Conservation (phyloP, 352 stramenopile genomes). For the Pythium plurisporium region DNA sequence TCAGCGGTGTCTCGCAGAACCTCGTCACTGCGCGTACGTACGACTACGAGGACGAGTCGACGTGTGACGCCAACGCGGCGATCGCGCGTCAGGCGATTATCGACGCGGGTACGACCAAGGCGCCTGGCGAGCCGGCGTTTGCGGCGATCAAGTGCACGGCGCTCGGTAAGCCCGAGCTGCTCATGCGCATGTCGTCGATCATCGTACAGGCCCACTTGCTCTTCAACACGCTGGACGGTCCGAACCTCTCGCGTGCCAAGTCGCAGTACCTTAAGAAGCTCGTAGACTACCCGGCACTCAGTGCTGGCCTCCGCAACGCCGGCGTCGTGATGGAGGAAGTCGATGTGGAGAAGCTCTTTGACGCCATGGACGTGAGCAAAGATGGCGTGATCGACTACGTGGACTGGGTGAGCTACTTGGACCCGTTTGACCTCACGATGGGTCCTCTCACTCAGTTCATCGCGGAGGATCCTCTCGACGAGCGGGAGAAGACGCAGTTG, state of each 20-base stretch:
- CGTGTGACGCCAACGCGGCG: conserved; percentile 91
- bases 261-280: conserved; percentile 72
- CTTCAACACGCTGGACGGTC: conserved; percentile 89
- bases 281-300: conserved; percentile 77
- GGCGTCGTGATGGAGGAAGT: conserved; percentile 59
- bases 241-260: conserved; percentile 81
- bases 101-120: conserved; percentile 45
- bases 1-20: conserved; percentile 79
- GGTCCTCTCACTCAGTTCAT: conserved; percentile 86
- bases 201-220: conserved; percentile 91
- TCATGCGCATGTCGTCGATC: conserved; percentile 93
- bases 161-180: conserved; percentile 93
- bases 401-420: conserved; percentile 92
- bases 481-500: conserved; percentile 88
- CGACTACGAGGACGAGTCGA: conserved; percentile 92
- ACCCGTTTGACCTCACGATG: conserved; percentile 89
- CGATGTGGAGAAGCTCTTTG: conserved; percentile 62
- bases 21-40: conserved; percentile 91
- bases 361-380: conserved; percentile 54
- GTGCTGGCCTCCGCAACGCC: conserved; percentile 61
- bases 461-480: conserved; percentile 66
- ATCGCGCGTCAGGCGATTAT: conserved; percentile 82
- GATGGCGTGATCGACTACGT: conserved; percentile 92
- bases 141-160: conserved; percentile 97
- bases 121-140: conserved; percentile 78